Evolutionary conservation across 1,284 basidiomycete species (phyloP).

Genomic region (Ustilago trichophora): DNA sequence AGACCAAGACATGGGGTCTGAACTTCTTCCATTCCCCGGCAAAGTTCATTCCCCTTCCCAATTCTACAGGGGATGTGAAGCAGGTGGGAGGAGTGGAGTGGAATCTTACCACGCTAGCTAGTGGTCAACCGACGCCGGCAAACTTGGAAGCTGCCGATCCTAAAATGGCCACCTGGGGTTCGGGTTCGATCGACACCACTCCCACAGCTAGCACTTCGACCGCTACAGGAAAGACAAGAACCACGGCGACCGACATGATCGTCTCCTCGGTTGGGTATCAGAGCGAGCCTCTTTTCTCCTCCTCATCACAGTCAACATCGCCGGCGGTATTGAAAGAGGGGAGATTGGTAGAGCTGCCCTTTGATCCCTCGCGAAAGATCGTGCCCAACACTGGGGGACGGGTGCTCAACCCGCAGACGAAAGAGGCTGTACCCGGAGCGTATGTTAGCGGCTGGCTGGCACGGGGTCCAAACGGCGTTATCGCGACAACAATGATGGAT

Average conservation of each 20-base stretch:
- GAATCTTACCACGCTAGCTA: constrained; percentile 42
- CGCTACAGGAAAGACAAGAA: constrained; percentile 73
- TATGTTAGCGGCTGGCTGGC: constrained; percentile 96
- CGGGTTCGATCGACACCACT: constrained; percentile 4
- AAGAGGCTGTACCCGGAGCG: constrained; percentile 71
- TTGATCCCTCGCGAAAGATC: constrained; percentile 19
- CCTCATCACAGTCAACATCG: background rate
- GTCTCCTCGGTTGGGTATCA: constrained; percentile 89
- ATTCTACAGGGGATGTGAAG: background rate
- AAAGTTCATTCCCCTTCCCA: constrained; percentile 41
- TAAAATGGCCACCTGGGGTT: constrained; percentile 28
- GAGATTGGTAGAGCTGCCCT: constrained; percentile 22
- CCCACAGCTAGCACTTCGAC: constrained; percentile 6
- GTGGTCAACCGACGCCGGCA: constrained; percentile 14
- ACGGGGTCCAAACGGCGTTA: constrained; percentile 87
- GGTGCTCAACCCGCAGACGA: constrained; percentile 46
- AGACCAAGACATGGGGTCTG: constrained; percentile 53
- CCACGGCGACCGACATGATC: constrained; percentile 77
- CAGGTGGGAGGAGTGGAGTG: constrained; percentile 44
- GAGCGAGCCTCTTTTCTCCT: constrained; percentile 71
- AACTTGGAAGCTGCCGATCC: constrained; percentile 35
- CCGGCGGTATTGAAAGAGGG: constrained; percentile 4
- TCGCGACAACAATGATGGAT: constrained; percentile 93
- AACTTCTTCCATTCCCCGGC: constrained; percentile 58
- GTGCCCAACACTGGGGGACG: constrained; percentile 63